Evolutionary conservation across 768 basidiomycete genomes (phyloP).

Genomic region (Phlegmacium glaucopus): DNA sequence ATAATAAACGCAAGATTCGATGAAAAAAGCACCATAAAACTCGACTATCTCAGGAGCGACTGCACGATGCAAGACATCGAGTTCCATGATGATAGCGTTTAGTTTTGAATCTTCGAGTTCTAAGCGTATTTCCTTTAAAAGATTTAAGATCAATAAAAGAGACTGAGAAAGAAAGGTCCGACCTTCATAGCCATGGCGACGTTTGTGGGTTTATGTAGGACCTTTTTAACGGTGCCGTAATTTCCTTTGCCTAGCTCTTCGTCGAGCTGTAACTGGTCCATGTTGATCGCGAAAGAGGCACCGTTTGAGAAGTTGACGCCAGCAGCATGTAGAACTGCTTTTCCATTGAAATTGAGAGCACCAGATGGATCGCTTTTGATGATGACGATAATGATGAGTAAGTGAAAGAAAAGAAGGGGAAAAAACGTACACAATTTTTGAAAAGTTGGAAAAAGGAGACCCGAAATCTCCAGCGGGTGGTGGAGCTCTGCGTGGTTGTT

Average conservation of each 20-base stretch:
- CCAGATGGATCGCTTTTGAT: slow-evolving; percentile 94
- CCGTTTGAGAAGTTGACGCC: slow-evolving; percentile 89
- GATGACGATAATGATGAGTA: slow-evolving; percentile 8
- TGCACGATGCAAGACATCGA: slow-evolving; percentile 95
- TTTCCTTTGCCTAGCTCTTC: slow-evolving; percentile 97
- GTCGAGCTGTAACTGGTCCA: slow-evolving; percentile 85
- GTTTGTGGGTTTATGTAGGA: slow-evolving; percentile 90
- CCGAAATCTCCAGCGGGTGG: slow-evolving; percentile 43
- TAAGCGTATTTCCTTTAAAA: slow-evolving; percentile 86
- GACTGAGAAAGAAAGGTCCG: slow-evolving; percentile 14
- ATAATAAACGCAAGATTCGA: slow-evolving; percentile 99
- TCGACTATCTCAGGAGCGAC: slow-evolving; percentile 91
- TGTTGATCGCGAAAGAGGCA: slow-evolving; percentile 88
- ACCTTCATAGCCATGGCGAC: slow-evolving; percentile 99
- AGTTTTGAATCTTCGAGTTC: slow-evolving; percentile 93
- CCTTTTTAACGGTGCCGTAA: slow-evolving; percentile 97
- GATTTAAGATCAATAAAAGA: slow-evolving; percentile 1
- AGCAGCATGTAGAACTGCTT: slow-evolving; percentile 86
- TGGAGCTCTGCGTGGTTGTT: slow-evolving; percentile 27
- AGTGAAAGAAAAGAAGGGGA: slow-evolving; percentile 1
- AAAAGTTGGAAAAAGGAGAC: slow-evolving; percentile 90
- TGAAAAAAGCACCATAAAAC: slow-evolving; percentile 99
- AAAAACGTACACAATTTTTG: slow-evolving; percentile 82
- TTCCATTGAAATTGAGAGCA: slow-evolving; percentile 89
- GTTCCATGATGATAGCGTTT: slow-evolving; percentile 97